These are phyloP conservation scores for Fusarium agapanthi DNA, from an alignment of 2,329 filamentous ascomycete species.

Conservation along the genomic window DNA sequence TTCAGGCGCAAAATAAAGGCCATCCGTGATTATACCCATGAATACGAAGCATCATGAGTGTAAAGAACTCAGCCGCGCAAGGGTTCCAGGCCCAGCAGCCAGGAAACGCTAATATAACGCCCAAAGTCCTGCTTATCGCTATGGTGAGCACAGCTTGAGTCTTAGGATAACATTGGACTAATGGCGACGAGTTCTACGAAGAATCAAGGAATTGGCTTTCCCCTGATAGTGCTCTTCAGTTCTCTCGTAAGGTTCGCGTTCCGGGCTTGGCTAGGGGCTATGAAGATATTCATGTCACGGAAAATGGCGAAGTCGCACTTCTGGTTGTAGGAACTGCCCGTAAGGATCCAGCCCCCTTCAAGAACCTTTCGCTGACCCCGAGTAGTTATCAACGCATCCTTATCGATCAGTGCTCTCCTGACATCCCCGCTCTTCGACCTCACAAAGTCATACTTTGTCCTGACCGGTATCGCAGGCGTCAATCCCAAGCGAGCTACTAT, in stretches of 20 bases:
- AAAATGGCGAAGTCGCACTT: conserved; percentile 8
- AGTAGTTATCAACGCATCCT: conserved; percentile 25
- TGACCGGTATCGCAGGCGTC: conserved; percentile 33
- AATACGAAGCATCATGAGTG: not conserved
- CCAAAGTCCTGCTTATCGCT: conserved; percentile 24
- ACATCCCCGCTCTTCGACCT: conserved; percentile 27
- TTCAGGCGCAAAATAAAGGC: fast-evolving
- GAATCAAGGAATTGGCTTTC: conserved; percentile 25
- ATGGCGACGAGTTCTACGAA: conserved; percentile 3
- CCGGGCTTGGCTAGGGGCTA: conserved; percentile 25
- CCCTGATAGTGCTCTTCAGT: conserved; percentile 1
- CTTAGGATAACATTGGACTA: not conserved
- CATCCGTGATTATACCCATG: not conserved
- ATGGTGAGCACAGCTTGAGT: not conserved
- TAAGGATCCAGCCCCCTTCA: not conserved
- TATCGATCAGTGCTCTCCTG: conserved; percentile 21
- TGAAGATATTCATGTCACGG: conserved; percentile 12
- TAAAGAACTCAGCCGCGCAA: not conserved
- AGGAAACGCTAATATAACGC: not conserved
- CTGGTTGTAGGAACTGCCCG: conserved; percentile 26
- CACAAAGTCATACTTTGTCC: conserved; percentile 27
- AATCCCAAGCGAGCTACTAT: conserved; percentile 34
- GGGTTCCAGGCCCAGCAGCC: not conserved
- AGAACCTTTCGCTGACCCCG: fast-evolving
- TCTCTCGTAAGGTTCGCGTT: conserved; percentile 13